These are phyloP conservation scores for Lomentospora prolificans DNA, from an alignment of 2,329 filamentous ascomycete species.

Conservation along the genomic window DNA sequence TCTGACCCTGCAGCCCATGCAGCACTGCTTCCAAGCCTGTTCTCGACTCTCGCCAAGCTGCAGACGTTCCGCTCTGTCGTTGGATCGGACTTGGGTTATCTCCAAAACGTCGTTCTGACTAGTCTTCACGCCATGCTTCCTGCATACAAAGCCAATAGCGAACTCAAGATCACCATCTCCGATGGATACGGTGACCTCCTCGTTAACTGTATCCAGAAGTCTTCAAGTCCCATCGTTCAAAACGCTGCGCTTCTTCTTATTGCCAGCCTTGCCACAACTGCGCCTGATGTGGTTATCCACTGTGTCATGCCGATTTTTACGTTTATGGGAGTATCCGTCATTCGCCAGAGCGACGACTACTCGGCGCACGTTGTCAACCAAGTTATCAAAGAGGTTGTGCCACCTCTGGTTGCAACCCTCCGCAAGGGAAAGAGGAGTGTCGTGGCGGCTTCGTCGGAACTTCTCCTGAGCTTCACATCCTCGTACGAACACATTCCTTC, in stretches of 20 bases:
- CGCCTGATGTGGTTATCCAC: slow-evolving; percentile 85
- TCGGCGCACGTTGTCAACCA: slow-evolving; percentile 92
- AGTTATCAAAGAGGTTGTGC: slow-evolving; percentile 89
- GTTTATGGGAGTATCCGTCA: slow-evolving; percentile 86
- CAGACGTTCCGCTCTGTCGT: slow-evolving; percentile 75
- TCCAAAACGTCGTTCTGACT: slow-evolving; percentile 75
- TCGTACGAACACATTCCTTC: slow-evolving; percentile 93
- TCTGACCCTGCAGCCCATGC: slow-evolving; percentile 68
- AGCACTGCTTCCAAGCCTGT: slow-evolving; percentile 67
- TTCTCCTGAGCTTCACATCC: slow-evolving; percentile 90
- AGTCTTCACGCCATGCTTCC: slow-evolving; percentile 79
- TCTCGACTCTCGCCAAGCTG: slow-evolving; percentile 75
- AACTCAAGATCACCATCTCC: slow-evolving; percentile 61
- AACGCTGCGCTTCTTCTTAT: slow-evolving; percentile 84
- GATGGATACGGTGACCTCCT: slow-evolving; percentile 81
- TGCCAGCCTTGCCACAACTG: slow-evolving; percentile 74
- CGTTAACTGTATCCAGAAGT: slow-evolving; percentile 88
- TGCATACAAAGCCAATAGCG: slow-evolving; percentile 53
- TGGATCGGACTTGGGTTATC: slow-evolving; percentile 79
- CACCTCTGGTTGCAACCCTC: slow-evolving; percentile 78
- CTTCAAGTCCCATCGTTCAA: slow-evolving; percentile 85
- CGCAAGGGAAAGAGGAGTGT: slow-evolving; percentile 69
- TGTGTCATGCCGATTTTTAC: slow-evolving; percentile 99
- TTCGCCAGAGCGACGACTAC: slow-evolving; percentile 92
- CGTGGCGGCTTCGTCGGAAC: slow-evolving; percentile 73